phyloP scores from a whole-genome alignment of 257 asterid species.

The Capsicum pubescens region DNA sequence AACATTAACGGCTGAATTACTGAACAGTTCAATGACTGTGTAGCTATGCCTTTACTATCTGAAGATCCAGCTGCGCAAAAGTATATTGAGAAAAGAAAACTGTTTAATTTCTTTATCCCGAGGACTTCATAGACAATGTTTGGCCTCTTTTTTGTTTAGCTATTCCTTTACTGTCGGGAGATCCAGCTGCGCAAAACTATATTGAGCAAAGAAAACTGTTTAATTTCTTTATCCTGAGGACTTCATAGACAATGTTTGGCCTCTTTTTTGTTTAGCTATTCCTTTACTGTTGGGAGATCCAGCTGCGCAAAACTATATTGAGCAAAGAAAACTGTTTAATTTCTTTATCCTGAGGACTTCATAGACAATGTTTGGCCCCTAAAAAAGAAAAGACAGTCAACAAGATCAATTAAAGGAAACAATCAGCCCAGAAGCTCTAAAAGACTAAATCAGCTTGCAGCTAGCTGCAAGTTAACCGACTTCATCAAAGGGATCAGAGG shows the following conservation, averaged over 20 bases:
- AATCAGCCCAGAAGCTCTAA: neutral
- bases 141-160: too few relatives aligned
- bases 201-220: constrained; percentile 12
- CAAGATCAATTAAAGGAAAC: neutral
- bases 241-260: too few relatives aligned
- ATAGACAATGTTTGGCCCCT: neutral
- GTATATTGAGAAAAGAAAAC: constrained; percentile 19
- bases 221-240: neutral
- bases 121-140: too few relatives aligned
- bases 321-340: neutral
- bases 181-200: constrained; percentile 11
- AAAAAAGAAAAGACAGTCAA: neutral
- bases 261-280: neutral
- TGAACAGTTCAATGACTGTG: neutral
- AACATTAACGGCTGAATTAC: constrained; percentile 12
- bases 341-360: neutral
- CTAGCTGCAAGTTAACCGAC: neutral
- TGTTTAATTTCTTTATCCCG: too few relatives aligned
- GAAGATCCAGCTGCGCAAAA: constrained; percentile 19
- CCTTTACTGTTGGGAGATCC: constrained; percentile 14
- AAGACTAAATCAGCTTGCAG: constrained; percentile 18
- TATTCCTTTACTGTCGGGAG: neutral
- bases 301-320: constrained; percentile 6
- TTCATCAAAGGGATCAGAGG: constrained; percentile 1
- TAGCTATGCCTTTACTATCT: neutral